Evolutionary conservation across 257 asterid genomes (phyloP).

Genomic region (Solanum lignicaule): DNA sequence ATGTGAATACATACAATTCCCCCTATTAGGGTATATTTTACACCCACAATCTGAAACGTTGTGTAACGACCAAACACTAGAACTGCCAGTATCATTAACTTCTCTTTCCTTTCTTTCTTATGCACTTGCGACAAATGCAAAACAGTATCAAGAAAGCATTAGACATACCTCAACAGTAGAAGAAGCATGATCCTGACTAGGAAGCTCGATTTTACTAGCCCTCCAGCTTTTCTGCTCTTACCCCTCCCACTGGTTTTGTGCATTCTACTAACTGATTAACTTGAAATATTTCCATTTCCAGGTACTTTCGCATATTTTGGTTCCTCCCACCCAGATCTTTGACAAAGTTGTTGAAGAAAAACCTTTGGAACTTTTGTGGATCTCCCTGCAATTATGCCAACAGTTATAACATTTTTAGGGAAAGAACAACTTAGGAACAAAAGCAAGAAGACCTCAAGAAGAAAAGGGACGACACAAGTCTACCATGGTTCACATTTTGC

Average conservation of each 20-base stretch:
- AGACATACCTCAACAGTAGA: constrained; percentile 53
- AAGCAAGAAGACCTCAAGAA: constrained; percentile 3
- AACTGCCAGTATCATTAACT: background rate
- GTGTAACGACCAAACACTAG: background rate
- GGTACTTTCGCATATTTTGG: constrained; percentile 66
- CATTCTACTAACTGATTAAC: constrained; percentile 63
- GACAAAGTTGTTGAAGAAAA: constrained; percentile 94
- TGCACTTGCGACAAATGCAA: background rate
- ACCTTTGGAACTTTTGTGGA: constrained; percentile 83
- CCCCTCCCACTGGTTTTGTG: constrained; percentile 97
- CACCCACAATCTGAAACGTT: background rate
- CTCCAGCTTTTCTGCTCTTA: constrained; percentile 95
- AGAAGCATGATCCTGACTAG: constrained; percentile 38
- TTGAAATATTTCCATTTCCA: constrained; percentile 35
- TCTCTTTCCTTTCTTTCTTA: background rate
- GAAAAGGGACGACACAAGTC: background rate
- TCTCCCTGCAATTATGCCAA: constrained; percentile 51
- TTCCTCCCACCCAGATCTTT: constrained; percentile 92
- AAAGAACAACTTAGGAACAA: background rate
- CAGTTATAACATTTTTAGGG: constrained; percentile 6
- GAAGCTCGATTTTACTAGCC: constrained; percentile 72
- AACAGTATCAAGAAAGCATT: background rate
- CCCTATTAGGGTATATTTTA: background rate
- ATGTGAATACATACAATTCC: background rate
- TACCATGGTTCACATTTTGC: background rate